A percentile compares a stretch with the other conserved stretches of the same genome.
Conservation (phyloP, 2,329 filamentous ascomycete species). For the Phaeomoniella chlamydospora region DNA sequence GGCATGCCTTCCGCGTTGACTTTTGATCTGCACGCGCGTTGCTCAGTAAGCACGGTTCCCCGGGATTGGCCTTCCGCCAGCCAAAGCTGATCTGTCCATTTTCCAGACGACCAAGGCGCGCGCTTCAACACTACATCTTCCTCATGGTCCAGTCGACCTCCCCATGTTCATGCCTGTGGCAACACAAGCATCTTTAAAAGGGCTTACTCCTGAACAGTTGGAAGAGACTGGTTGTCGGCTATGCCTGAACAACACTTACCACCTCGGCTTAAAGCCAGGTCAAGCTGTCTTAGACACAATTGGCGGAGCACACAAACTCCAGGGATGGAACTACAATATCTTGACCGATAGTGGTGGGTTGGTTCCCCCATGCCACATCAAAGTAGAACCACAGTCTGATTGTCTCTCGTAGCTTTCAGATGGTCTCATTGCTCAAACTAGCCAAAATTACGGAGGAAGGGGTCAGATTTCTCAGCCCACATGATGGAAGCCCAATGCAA, state of each 20-base stretch:
- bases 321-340: constrained; percentile 92
- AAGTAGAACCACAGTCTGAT: not conserved
- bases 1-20: constrained; percentile 44
- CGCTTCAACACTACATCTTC: constrained; percentile 72
- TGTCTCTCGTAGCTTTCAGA: constrained; percentile 61
- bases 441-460: constrained; percentile 92
- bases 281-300: constrained; percentile 76
- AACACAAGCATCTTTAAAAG: constrained; percentile 90
- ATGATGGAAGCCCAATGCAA: constrained; percentile 84
- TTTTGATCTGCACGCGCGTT: constrained; percentile 64
- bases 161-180: constrained; percentile 98
- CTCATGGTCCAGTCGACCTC: constrained; percentile 79
- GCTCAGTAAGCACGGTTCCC: constrained; percentile 51
- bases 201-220: constrained; percentile 80
- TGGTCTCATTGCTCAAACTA: constrained; percentile 90
- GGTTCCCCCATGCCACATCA: constrained; percentile 11
- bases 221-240: constrained; percentile 78
- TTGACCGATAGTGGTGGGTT: constrained; percentile 53
- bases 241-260: constrained; percentile 97
- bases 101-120: constrained; percentile 80
- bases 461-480: constrained; percentile 87
- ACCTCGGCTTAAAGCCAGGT: constrained; percentile 86
- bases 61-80: constrained; percentile 1
- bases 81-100: not conserved
- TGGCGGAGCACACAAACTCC: constrained; percentile 84